Conservation (phyloP, 768 basidiomycete species). For the Termitomyces sp. region DNA sequence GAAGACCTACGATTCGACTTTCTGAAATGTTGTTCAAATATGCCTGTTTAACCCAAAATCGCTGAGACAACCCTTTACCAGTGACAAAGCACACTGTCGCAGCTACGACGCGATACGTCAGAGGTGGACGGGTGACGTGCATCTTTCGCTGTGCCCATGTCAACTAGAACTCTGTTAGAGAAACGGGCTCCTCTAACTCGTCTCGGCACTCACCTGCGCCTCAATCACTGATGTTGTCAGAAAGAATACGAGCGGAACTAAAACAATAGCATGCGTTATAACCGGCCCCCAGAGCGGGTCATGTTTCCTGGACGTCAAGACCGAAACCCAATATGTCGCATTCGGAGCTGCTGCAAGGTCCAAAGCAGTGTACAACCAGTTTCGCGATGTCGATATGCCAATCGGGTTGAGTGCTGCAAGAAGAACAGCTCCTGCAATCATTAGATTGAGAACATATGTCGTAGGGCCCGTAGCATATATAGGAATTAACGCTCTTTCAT, state of each 20-base stretch:
- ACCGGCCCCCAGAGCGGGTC: conserved; percentile 54
- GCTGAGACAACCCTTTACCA: conserved; percentile 20
- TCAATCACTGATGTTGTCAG: conserved; percentile 40
- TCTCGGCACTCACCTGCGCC: conserved; percentile 16
- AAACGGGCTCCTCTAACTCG: background rate
- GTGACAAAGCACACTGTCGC: conserved; percentile 21
- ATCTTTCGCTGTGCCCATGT: conserved; percentile 5
- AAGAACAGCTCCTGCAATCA: conserved; percentile 28
- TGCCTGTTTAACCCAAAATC: conserved; percentile 22
- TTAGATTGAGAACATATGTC: conserved; percentile 36
- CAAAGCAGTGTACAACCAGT: conserved; percentile 31
- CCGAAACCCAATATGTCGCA: conserved; percentile 62
- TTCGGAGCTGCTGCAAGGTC: conserved; percentile 46
- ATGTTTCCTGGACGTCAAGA: conserved; percentile 47
- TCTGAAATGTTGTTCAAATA: conserved; percentile 26
- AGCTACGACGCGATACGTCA: conserved; percentile 17
- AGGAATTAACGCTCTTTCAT: conserved; percentile 60
- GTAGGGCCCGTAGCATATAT: conserved; percentile 62
- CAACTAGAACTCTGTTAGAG: background rate
- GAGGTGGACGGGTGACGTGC: conserved; percentile 4
- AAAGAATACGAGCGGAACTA: conserved; percentile 52
- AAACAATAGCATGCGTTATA: conserved; percentile 47
- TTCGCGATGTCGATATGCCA: conserved; percentile 23
- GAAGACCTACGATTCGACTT: conserved; percentile 32
- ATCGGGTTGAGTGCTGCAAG: conserved; percentile 34